phyloP scores from a whole-genome alignment of 129 eudicot species.

The Chrysanthemum seticuspe region DNA sequence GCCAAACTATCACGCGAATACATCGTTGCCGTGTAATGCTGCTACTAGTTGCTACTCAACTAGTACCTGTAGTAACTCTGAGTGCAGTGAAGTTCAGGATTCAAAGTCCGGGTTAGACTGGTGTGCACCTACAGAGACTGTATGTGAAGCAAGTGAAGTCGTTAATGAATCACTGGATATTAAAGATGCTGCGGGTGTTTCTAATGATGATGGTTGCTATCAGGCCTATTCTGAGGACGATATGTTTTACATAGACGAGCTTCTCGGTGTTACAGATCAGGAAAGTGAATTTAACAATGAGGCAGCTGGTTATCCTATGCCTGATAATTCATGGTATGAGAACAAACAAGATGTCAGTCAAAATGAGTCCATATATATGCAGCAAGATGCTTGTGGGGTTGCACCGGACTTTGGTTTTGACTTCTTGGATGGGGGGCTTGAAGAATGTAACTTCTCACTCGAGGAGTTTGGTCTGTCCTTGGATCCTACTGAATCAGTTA shows the following conservation, averaged over 20 bases:
- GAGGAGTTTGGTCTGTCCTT: constrained; percentile 43
- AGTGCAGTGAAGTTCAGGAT: constrained; percentile 31
- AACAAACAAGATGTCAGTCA: not conserved
- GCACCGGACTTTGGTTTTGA: constrained; percentile 39
- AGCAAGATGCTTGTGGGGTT: constrained; percentile 13
- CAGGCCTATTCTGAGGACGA: constrained; percentile 41
- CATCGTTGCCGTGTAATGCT: constrained; percentile 2
- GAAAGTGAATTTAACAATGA: not conserved
- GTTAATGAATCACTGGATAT: not conserved
- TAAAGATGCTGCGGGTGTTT: constrained; percentile 1
- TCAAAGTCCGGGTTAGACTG: not conserved
- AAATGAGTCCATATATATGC: not conserved
- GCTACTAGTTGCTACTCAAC: constrained; percentile 43
- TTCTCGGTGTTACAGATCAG: constrained; percentile 33
- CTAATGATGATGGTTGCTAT: constrained; percentile 20
- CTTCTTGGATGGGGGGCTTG: constrained; percentile 52
- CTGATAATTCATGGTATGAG: not conserved
- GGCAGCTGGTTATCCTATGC: not conserved
- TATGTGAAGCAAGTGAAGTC: not conserved
- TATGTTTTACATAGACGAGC: constrained; percentile 63
- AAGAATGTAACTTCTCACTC: constrained; percentile 41
- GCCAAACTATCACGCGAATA: constrained; percentile 23
- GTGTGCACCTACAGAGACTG: not conserved
- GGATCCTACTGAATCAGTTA: constrained; percentile 17
- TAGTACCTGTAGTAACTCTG: constrained; percentile 32